Percentiles rank a stretch among this genome's conserved stretches.
These are phyloP conservation scores for Penicillium egyptiacum DNA, from an alignment of 495 filamentous ascomycete species.

Conservation along the genomic window DNA sequence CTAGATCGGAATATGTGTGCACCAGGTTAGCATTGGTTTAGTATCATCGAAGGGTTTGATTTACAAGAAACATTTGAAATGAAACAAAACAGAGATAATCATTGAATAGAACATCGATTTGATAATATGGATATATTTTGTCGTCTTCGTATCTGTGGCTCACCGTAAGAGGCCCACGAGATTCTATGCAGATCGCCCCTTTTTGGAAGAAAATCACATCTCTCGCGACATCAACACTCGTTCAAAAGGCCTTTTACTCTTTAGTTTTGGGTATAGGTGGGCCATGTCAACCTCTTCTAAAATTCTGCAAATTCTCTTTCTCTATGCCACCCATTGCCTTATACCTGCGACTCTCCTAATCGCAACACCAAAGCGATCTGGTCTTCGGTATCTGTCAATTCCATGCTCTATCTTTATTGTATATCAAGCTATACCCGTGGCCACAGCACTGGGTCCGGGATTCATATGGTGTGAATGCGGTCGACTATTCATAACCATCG, in stretches of 20 bases:
- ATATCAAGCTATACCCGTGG: constrained; percentile 12
- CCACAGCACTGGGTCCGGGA: constrained; percentile 16
- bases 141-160: not conserved
- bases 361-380: constrained; percentile 20
- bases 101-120: not conserved
- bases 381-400: constrained; percentile 19
- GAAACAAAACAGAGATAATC: not conserved
- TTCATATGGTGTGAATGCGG: constrained; percentile 25
- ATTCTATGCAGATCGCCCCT: not conserved
- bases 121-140: not conserved
- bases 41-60: too few species aligned
- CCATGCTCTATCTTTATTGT: constrained; percentile 16
- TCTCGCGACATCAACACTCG: not conserved
- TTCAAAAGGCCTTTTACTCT: not conserved
- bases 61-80: not conserved
- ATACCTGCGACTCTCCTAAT: constrained; percentile 18
- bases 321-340: constrained; percentile 16
- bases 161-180: not conserved
- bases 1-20: not conserved
- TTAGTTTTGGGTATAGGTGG: not conserved
- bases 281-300: constrained; percentile 9
- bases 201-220: not conserved
- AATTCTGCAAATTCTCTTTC: constrained; percentile 9
- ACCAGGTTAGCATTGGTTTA: too few species aligned
- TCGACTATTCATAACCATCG: constrained; percentile 19